Percentiles rank a stretch among this genome's conserved stretches.
Evolutionary conservation across 495 filamentous ascomycete genomes (phyloP).

Genomic region (Filosporella fistucella): DNA sequence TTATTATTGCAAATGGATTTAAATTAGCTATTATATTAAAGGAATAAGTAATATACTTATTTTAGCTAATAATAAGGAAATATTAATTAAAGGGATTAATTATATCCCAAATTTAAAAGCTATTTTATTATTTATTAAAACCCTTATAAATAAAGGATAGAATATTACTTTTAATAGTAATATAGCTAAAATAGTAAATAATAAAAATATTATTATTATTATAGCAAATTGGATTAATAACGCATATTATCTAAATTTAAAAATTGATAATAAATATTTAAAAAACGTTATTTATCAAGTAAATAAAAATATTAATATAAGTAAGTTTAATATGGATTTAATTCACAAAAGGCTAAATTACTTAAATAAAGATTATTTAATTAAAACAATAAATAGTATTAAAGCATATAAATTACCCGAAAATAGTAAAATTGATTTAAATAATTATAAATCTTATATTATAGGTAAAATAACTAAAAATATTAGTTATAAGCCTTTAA

Average conservation of each 20-base stretch:
- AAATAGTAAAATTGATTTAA: not conserved
- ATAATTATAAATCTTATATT: slow-evolving; percentile 2
- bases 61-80: slow-evolving; percentile 5
- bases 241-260: slow-evolving; percentile 10
- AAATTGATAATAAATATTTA: slow-evolving; percentile 4
- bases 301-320: slow-evolving; percentile 1
- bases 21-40: slow-evolving; percentile 3
- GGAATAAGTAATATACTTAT: slow-evolving; percentile 9
- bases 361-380: slow-evolving; percentile 12
- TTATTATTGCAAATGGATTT: slow-evolving; percentile 1
- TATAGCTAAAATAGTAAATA: slow-evolving; percentile 4
- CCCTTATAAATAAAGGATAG: slow-evolving; percentile 8
- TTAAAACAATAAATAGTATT: slow-evolving; percentile 4
- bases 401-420: not conserved
- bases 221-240: slow-evolving; percentile 5
- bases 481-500: slow-evolving; percentile 10
- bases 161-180: slow-evolving; percentile 5
- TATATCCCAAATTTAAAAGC: slow-evolving; percentile 8
- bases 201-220: not conserved
- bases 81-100: slow-evolving; percentile 11
- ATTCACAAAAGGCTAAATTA: slow-evolving; percentile 10
- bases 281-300: slow-evolving; percentile 3
- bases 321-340: slow-evolving; percentile 5
- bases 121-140: slow-evolving; percentile 9
- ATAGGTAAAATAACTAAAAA: not conserved